These are phyloP conservation scores for Choricystis sp. DNA, from an alignment of 139 green algal genomes.

Conservation along the genomic window DNA sequence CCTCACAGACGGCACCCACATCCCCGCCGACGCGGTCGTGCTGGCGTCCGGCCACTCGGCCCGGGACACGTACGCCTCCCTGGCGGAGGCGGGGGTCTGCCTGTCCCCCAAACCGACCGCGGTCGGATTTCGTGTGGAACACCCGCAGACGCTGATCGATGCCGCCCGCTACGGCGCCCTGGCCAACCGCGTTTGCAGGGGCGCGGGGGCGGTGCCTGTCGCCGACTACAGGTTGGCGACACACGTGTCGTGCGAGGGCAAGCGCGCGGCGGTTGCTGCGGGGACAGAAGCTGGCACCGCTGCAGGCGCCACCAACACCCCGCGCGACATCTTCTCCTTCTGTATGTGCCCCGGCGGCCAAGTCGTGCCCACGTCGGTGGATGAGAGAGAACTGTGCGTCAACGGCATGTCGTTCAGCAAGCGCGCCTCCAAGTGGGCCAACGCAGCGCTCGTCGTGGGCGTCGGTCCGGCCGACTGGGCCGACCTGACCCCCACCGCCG, in stretches of 20 bases:
- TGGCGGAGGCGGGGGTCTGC: conserved; percentile 28
- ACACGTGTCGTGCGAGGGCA: neutral
- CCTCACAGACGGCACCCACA: conserved; percentile 26
- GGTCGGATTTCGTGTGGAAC: conserved; percentile 68
- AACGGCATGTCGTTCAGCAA: conserved; percentile 76
- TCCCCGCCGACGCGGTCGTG: conserved; percentile 32
- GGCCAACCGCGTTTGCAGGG: conserved; percentile 24
- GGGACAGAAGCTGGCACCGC: neutral
- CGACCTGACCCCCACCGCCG: conserved; percentile 24
- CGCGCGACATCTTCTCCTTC: conserved; percentile 57
- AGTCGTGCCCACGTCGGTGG: conserved; percentile 58
- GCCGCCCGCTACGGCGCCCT: conserved; percentile 38
- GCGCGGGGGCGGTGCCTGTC: conserved; percentile 56
- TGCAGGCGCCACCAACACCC: neutral
- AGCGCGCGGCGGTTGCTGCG: neutral
- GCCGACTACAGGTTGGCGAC: conserved; percentile 58
- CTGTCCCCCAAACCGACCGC: conserved; percentile 61
- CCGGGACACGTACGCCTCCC: conserved; percentile 34
- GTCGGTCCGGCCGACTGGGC: conserved; percentile 43
- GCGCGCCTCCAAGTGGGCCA: conserved; percentile 52
- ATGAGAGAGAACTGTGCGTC: conserved; percentile 54
- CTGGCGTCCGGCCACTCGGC: conserved; percentile 48
- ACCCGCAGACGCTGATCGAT: conserved; percentile 64
- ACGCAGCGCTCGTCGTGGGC: conserved; percentile 52
- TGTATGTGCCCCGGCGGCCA: conserved; percentile 73